Percentiles rank a stretch among this genome's conserved stretches.
Conservation (phyloP, 2,329 filamentous ascomycete genomes). For the Fusarium odoratissimum region DNA sequence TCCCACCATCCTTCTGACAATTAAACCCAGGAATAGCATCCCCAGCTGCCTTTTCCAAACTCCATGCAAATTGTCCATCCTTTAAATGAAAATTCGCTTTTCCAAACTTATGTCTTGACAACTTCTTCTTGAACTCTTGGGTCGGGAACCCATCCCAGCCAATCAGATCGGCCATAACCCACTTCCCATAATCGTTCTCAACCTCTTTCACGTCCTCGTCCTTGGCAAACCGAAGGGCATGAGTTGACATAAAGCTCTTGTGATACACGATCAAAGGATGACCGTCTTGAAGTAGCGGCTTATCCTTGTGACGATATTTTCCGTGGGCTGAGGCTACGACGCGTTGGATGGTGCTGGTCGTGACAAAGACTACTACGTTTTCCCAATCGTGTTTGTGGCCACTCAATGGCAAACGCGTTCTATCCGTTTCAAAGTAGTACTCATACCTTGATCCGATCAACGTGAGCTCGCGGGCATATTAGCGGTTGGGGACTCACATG, state of each 20-base stretch:
- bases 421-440: not conserved
- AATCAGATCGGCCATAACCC: not conserved
- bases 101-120: not conserved
- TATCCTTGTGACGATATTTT: not conserved
- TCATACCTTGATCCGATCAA: not conserved
- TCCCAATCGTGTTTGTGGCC: not conserved
- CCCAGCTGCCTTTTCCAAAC: not conserved
- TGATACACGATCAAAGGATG: not conserved
- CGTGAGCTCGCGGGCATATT: rapidly evolving
- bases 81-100: not conserved
- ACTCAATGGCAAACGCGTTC: not conserved
- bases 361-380: not conserved
- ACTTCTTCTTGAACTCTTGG: rapidly evolving
- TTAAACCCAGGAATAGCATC: not conserved
- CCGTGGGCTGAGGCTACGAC: not conserved
- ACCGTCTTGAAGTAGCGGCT: not conserved
- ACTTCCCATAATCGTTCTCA: not conserved
- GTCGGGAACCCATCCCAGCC: not conserved
- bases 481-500: not conserved
- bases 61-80: not conserved
- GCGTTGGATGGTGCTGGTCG: not conserved
- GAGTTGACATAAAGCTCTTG: not conserved
- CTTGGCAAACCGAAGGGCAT: not conserved
- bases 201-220: rapidly evolving
- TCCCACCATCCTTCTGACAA: not conserved